Evolutionary conservation across 2,329 filamentous ascomycete species (phyloP).

Genomic region (Aspergillus fumigatiaffinis): DNA sequence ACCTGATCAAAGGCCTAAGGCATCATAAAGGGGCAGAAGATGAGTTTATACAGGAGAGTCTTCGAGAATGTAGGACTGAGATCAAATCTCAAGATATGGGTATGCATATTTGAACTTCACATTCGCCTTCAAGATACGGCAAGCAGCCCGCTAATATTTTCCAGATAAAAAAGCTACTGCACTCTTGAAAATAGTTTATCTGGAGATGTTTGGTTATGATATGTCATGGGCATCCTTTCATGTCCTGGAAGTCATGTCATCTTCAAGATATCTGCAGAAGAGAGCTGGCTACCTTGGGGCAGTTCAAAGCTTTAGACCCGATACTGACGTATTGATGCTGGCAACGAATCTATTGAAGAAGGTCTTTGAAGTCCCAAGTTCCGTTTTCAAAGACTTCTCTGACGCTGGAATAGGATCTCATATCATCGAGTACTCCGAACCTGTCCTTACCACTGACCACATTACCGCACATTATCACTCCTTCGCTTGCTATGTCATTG

Average conservation of each 20-base stretch:
- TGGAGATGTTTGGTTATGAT: slow-evolving; percentile 98
- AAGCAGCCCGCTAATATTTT: slow-evolving; percentile 8
- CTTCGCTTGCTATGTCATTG: slow-evolving; percentile 84
- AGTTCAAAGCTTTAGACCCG: slow-evolving; percentile 90
- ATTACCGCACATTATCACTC: slow-evolving; percentile 91
- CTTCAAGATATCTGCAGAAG: slow-evolving; percentile 90
- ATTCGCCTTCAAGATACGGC: not conserved
- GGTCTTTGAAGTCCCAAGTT: slow-evolving; percentile 40
- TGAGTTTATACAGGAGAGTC: slow-evolving; percentile 87
- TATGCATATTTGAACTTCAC: slow-evolving; percentile 39
- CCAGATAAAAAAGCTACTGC: slow-evolving; percentile 92
- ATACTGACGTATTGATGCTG: slow-evolving; percentile 96
- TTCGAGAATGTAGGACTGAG: slow-evolving; percentile 93
- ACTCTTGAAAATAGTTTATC: slow-evolving; percentile 89
- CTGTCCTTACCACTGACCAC: slow-evolving; percentile 84
- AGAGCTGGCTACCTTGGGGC: slow-evolving; percentile 91
- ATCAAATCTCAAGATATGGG: slow-evolving; percentile 92
- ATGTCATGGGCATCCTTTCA: slow-evolving; percentile 99
- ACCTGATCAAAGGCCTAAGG: slow-evolving; percentile 93
- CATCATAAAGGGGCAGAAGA: slow-evolving; percentile 94
- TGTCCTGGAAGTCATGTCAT: slow-evolving; percentile 98
- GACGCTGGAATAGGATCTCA: slow-evolving; percentile 43
- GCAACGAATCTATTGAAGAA: slow-evolving; percentile 97
- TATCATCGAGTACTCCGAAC: slow-evolving; percentile 66
- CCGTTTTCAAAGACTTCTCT: slow-evolving; percentile 7